Conservation (phyloP, 2,329 filamentous ascomycete genomes). For the Davidsoniella eucalypti region DNA sequence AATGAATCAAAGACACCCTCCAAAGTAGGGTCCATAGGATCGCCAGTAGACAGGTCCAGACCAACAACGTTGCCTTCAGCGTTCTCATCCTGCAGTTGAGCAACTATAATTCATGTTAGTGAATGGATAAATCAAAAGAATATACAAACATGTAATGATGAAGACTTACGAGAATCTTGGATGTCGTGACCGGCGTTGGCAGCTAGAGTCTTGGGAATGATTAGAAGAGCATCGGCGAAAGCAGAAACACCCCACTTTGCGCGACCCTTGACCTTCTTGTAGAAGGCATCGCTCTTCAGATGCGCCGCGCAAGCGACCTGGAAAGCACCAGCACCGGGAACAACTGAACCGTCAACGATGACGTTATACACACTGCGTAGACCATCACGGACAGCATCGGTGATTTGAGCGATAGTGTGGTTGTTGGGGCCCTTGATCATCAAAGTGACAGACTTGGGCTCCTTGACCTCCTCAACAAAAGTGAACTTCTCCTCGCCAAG, state of each 20-base stretch:
- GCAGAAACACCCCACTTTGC: constrained; percentile 90
- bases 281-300: constrained; percentile 71
- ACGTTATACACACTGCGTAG: constrained; percentile 97
- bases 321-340: constrained; percentile 88
- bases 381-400: constrained; percentile 88
- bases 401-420: constrained; percentile 93
- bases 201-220: constrained; percentile 94
- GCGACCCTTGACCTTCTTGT: constrained; percentile 90
- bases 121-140: constrained; percentile 13
- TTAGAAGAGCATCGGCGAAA: constrained; percentile 82
- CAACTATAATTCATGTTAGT: constrained; percentile 37
- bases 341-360: constrained; percentile 93
- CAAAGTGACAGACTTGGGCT: constrained; percentile 92
- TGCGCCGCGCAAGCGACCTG: constrained; percentile 84
- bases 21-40: constrained; percentile 87
- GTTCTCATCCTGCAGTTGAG: constrained; percentile 71
- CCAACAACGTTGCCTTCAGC: constrained; percentile 73
- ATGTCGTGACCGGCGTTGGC: constrained; percentile 94
- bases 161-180: constrained; percentile 70
- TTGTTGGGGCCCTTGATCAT: constrained; percentile 96
- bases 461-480: constrained; percentile 96
- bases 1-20: constrained; percentile 93
- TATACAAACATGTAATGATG: constrained; percentile 9
- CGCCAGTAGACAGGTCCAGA: constrained; percentile 69
- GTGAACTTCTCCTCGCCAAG: constrained; percentile 98